Base-by-base conservation (phyloP, 345 rosid species). In the Eucalyptus cladocalyx region DNA sequence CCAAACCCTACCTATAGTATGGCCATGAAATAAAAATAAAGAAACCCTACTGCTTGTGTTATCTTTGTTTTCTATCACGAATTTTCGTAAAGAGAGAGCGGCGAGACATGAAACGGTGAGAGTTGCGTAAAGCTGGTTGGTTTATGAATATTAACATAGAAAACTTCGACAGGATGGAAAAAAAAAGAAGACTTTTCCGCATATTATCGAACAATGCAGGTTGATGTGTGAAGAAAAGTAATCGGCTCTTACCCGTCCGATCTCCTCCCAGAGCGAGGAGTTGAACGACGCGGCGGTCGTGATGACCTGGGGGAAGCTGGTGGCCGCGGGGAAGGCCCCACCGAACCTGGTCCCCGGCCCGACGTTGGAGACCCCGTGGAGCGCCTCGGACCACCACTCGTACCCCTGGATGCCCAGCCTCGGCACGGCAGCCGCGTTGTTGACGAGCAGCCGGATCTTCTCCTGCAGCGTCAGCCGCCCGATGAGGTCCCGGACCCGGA, bases 361-460 rank as follows among this genome's bases (percentile, higher is more conserved):
- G 1, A 93, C 95, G 88, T 95, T 91, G 37, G 99, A 94, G 54
- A 98, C 95, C 3, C 99, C 99, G 12, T 98, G 99, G 16, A 98
- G 97, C 3, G 99, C 99, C 93, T 97, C 99, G 2, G 98, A 95
- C 99, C 99, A 98, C 99, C 99, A 98, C 94, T 98, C 97, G 88
- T 98, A 98, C 4, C 96, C 96, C 43, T 93, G 96, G 80, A 98
- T 93, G 45, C 98, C 99, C 14, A 98, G 95, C 50, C 99, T 93
- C 8, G 99, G 99, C 90, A 96, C 96, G 3, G 92, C 94, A 3
- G 93, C 92, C 0, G 99, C 99, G 90, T 95, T 95, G 96, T 96
- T 96, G n/a, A 95, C 99, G 6, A 98, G 93, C 88, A 94, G 87
- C 88, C 96, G 92, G 15, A 93, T 92, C 92, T 98, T 98, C 94